Percentiles rank a stretch among this genome's conserved stretches.
phyloP scores from a whole-genome alignment of 129 eudicot genomes.

The Pittosporum tobira region DNA sequence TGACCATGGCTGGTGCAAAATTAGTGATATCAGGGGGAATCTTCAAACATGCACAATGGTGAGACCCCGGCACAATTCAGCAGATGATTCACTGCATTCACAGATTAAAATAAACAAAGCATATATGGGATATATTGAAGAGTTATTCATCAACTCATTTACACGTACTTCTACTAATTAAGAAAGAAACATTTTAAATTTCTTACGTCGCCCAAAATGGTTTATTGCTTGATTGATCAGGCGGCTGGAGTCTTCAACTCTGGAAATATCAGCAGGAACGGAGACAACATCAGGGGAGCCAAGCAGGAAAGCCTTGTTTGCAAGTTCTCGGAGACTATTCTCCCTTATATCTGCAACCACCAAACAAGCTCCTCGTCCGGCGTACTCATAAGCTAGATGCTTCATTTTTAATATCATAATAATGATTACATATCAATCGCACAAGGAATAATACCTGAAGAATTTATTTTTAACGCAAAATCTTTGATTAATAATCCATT shows the following conservation, averaged over 20 bases:
- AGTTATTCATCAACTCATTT: too few relatives aligned
- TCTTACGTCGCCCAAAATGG: conserved; percentile 51
- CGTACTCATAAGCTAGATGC: conserved; percentile 31
- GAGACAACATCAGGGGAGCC: conserved; percentile 52
- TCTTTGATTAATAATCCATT: too few relatives aligned
- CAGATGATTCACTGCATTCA: too few relatives aligned
- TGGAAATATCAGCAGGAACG: conserved; percentile 46
- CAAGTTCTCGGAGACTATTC: conserved; percentile 34
- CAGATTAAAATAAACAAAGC: background rate
- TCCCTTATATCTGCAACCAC: conserved; percentile 50
- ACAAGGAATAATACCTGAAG: too few relatives aligned
- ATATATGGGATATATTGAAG: background rate
- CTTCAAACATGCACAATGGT: too few relatives aligned
- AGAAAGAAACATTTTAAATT: background rate
- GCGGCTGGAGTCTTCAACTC: conserved; percentile 33
- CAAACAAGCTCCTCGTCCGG: conserved; percentile 51
- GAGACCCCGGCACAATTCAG: too few relatives aligned
- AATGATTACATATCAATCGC: too few relatives aligned
- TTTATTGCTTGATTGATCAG: conserved; percentile 36
- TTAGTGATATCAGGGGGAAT: too few relatives aligned
- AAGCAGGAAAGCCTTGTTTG: conserved; percentile 23
- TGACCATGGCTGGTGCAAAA: too few relatives aligned
- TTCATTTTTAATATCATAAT: too few relatives aligned
- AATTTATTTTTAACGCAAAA: too few relatives aligned
- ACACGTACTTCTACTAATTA: too few relatives aligned